Base-by-base conservation (phyloP, 768 basidiomycete species). In the Scleroderma citrinum region DNA sequence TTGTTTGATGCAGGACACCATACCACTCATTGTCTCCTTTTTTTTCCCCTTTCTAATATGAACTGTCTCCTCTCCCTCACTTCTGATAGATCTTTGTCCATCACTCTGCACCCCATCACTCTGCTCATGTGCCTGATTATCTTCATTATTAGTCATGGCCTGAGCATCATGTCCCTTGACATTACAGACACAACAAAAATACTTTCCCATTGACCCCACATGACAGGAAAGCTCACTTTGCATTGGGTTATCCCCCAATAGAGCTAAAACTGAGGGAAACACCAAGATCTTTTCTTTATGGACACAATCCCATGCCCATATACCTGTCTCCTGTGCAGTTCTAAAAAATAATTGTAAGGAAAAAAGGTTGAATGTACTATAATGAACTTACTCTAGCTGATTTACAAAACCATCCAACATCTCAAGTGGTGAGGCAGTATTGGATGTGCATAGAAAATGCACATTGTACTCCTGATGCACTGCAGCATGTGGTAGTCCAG, bases 171-270 rank as follows among this genome's bases (percentile, higher is more conserved):
- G 30, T 6, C 48, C 47, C 17, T 49, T 49, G 13, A 49, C 39
- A 26, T 42, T 32, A 43, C 61, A 66, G 11, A 50, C n/a, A 3
- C 52, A 44, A 47, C 64, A 66, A 21, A 64, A 64, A 21, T 30
- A 56, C 24, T 57, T 59, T 3, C 56, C 60, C n/a, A 31, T 40
- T 39, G 58, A 40, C 0, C 64, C 58, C 12, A 61, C 50, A 44
- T 66, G 64, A n/a, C 52, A 59, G 2, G 59, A 54, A 44, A 66
- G 56, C 45, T 66, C 62, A 50, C 59, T 54, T 30, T 55, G 55
- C 59, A 62, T 60, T 0, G 59, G 55, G 31, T 60, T 60, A 29
- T 64, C 61, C 1, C 64, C 57, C 10, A 54, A 51, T 29, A 66
- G 46, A 1, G 52, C 59, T 16, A 63, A 38, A 5, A 61, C 39